Base-by-base conservation (phyloP, 768 basidiomycete species). In the Piloderma croceum region DNA sequence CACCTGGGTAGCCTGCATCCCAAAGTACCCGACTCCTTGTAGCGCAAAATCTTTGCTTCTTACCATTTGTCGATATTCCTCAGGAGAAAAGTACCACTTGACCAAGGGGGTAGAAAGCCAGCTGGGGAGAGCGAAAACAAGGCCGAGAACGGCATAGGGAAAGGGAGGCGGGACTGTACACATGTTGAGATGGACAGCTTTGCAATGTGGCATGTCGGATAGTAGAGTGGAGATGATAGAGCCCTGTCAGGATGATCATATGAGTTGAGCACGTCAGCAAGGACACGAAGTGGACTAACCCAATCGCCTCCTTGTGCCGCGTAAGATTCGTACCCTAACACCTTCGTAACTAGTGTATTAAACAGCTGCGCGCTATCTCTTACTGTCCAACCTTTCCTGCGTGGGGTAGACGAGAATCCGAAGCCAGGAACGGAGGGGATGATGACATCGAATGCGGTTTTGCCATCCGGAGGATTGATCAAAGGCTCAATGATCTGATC, bases 271-370 rank as follows among this genome's bases (percentile, higher is more conserved):
- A 5, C 22, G 19, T 13, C 2, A 20, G 13, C 19, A 33, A 24
- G 29, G 38, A 19, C 6, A 35, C n/a, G n/a, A n/a, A n/a, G n/a
- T n/a, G n/a, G 21, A 23, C 43, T 18, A 22, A 51, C 58, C 50
- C 50, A 53, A 36, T 60, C 58, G 11, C 49, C 50, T 1, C 49
- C 54, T 25, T 54, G 44, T 10, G 49, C 41, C 23, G 47, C 48
- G 23, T 53, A 60, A 21, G 38, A 31, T 22, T 42, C 35, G 36
- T 58, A 60, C 10, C 50, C 51, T 1, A 59, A 43, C 4, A 58
- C 50, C 17, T 53, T 47, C 13, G 43, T 49, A 56, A 59, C 54
- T 31, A 59, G 49, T 4, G 44, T 51, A 35, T 59, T 52, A 39
- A 47, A 56, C 34, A 56, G 42, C 10, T 51, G 32, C 4, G 58